A percentile compares a stretch with the other conserved stretches of the same genome.
Evolutionary conservation across 2,329 filamentous ascomycete species (phyloP).

Genomic region (Raffaelea ambrosiae): DNA sequence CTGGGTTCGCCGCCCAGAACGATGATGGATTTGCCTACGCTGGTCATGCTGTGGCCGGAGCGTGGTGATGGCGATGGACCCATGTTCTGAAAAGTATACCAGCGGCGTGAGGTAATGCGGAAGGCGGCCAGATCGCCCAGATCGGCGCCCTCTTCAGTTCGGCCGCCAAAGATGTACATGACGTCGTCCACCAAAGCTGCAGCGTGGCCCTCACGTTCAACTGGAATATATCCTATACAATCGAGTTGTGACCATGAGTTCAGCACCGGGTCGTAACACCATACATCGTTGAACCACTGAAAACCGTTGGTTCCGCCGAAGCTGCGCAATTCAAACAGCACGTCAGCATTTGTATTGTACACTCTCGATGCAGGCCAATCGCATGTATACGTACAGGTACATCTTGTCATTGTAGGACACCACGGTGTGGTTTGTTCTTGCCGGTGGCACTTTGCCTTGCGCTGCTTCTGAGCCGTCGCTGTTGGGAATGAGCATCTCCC

Average conservation of each 20-base stretch:
- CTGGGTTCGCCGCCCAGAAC: conserved; percentile 93
- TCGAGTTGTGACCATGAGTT: conserved; percentile 86
- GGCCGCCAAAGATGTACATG: conserved; percentile 98
- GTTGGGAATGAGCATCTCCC: conserved; percentile 84
- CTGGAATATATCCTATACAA: conserved; percentile 95
- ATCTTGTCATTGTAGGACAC: conserved; percentile 89
- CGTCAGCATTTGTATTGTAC: background rate
- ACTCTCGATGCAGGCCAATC: no score
- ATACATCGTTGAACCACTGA: conserved; percentile 98
- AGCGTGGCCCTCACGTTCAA: conserved; percentile 87
- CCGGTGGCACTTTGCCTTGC: conserved; percentile 65
- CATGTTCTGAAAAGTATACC: conserved; percentile 99
- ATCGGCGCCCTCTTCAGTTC: conserved; percentile 87
- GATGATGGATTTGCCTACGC: conserved; percentile 80
- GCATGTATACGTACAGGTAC: conserved; percentile 61
- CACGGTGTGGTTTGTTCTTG: conserved; percentile 89
- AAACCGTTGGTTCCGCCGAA: conserved; percentile 96
- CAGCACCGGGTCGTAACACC: conserved; percentile 79
- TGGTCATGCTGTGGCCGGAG: conserved; percentile 96
- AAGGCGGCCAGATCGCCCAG: conserved; percentile 85
- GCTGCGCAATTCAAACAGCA: conserved; percentile 32
- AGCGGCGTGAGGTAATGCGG: conserved; percentile 67
- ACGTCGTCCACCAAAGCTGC: conserved; percentile 91
- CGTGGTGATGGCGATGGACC: conserved; percentile 87
- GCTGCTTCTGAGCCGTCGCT: conserved; percentile 52